These are phyloP conservation scores for Colletotrichum navitas DNA, from an alignment of 2,329 filamentous ascomycete genomes.

Conservation along the genomic window DNA sequence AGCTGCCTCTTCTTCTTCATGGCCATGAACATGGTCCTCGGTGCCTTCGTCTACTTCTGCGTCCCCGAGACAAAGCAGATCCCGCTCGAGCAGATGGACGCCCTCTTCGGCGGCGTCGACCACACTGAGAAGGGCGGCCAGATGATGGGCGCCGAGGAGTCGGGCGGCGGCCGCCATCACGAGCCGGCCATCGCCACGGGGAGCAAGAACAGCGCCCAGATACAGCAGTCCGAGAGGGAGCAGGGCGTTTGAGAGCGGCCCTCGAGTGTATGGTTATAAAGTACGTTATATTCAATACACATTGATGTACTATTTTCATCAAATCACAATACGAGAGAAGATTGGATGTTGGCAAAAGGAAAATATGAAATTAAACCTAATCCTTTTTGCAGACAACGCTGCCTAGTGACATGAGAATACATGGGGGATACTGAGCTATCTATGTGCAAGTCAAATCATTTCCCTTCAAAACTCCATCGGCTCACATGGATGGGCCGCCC, in stretches of 20 bases:
- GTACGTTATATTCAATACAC: conserved; percentile 13
- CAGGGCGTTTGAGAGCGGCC: not conserved
- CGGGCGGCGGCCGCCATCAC: conserved; percentile 1
- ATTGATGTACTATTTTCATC: conserved; percentile 7
- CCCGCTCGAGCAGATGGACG: conserved; percentile 67
- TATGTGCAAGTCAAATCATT: not conserved
- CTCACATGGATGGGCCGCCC: conserved; percentile 14
- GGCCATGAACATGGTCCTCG: conserved; percentile 61
- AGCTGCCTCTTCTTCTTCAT: conserved; percentile 56
- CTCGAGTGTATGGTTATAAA: not conserved
- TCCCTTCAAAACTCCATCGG: not conserved
- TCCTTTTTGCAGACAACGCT: not conserved
- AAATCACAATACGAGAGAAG: not conserved
- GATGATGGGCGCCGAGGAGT: conserved; percentile 50
- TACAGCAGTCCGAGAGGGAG: conserved; percentile 6
- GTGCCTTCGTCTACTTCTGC: conserved; percentile 62
- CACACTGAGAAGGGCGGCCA: conserved; percentile 67
- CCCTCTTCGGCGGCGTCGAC: conserved; percentile 67
- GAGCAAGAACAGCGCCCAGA: conserved; percentile 15
- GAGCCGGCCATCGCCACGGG: not conserved
- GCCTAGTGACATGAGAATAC: conserved; percentile 2
- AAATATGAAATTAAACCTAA: not conserved
- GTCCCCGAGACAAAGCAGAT: conserved; percentile 65
- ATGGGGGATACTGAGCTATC: not conserved
- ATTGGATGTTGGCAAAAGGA: not conserved